Percentiles rank a stretch among this genome's conserved stretches.
Evolutionary conservation across 805 yeast species (phyloP).

Genomic region (Saccharomycopsis selenospora): DNA sequence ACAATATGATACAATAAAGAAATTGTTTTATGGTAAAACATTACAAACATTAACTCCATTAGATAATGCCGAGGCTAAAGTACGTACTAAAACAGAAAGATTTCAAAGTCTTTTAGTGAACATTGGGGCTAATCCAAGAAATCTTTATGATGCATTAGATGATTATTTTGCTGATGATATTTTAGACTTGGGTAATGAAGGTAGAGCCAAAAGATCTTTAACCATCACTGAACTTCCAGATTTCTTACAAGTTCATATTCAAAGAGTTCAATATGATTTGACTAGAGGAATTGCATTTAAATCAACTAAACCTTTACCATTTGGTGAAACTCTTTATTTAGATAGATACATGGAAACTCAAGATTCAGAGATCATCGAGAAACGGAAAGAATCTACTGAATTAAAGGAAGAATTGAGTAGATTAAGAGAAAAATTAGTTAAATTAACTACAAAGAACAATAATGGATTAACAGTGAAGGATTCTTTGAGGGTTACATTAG

Average conservation of each 20-base stretch:
- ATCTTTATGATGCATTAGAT: conserved; percentile 86
- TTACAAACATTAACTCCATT: conserved; percentile 65
- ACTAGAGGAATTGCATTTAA: conserved; percentile 69
- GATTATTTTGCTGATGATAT: conserved; percentile 69
- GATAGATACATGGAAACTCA: conserved; percentile 79
- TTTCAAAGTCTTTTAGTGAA: conserved; percentile 78
- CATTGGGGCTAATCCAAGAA: conserved; percentile 81
- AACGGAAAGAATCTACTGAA: conserved; percentile 47
- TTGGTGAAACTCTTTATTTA: conserved; percentile 69
- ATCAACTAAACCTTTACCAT: conserved; percentile 74
- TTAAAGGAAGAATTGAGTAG: conserved; percentile 53
- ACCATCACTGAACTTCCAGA: conserved; percentile 69
- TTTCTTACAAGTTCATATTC: conserved; percentile 85
- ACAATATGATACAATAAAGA: conserved; percentile 74
- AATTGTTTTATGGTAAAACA: conserved; percentile 78
- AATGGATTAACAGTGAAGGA: conserved; percentile 44
- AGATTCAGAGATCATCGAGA: conserved; percentile 43
- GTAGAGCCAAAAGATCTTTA: conserved; percentile 64
- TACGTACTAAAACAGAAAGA: conserved; percentile 57
- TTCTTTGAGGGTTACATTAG: conserved; percentile 48
- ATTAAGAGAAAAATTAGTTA: conserved; percentile 28
- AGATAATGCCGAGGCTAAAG: conserved; percentile 26
- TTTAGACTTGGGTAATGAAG: conserved; percentile 59
- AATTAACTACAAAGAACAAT: conserved; percentile 40
- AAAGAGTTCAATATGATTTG: conserved; percentile 85